Evolutionary conservation across 2,329 filamentous ascomycete genomes (phyloP), one percentile per base, ranked within the genome.

Genomic region (Trichoderma koningii): DNA sequence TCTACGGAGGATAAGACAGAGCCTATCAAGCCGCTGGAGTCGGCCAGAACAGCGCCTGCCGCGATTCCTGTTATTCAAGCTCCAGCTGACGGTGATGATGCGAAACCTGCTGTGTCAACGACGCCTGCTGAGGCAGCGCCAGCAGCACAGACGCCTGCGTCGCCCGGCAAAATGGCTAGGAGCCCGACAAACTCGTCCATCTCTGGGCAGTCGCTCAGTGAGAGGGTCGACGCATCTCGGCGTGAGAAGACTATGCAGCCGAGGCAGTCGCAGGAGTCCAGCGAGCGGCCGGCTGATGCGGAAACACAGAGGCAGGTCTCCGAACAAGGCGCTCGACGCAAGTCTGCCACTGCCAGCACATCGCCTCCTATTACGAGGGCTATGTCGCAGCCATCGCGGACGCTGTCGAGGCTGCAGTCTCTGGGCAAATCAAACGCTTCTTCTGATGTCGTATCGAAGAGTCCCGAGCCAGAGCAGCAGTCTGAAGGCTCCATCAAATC

Each of bases 361-460:
- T 83, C 84, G 12, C 83, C 84, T 41, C 84, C 85, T 3, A 80
- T 87, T 70, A 73, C 82, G 53, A 81, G 85, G 55, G 78, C 84
- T 2, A 75, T 79, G n/a, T 83, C 84, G 1, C 83, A 85, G 63
- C 83, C 84, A 9, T 74, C 75, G 4, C 78, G 81, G 19, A 76
- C 78, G 14, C 67, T 85, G 47, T 76, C 83, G 53, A 80, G 82
- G 53, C 74, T 79, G 48, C 79, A 82, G 66, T 79, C 83, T 2
- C 72, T 80, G 38, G 75, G 77, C 26, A 85, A 82, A 70, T 74
- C 77, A 19, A 68, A 74, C 9, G 75, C 75, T 4, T 66, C 74
- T 5, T 78, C 76, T 56, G 77, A 81, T 14, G 14, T 68, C 64
- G 73, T 65, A 7, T 55, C 69, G 1, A 73, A 73, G 17, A 55